These are phyloP conservation scores for Rhexocercosporidium sp. DNA, from an alignment of 2,329 filamentous ascomycete species.

Conservation along the genomic window DNA sequence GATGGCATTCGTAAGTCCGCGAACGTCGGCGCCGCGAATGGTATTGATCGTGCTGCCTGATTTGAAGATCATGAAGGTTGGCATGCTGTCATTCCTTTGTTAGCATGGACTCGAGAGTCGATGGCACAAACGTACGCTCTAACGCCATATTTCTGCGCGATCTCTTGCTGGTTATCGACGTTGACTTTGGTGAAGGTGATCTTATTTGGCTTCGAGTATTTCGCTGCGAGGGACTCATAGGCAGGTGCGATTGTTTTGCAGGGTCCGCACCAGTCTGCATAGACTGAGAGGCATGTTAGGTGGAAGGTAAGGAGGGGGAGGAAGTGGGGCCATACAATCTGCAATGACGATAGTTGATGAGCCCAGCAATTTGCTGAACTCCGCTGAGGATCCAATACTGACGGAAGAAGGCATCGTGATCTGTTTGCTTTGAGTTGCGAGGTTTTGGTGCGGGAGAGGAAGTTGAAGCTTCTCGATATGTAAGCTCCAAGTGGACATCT, in stretches of 20 bases:
- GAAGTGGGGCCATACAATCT: slow-evolving; percentile 70
- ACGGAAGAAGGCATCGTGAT: slow-evolving; percentile 45
- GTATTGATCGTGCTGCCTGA: slow-evolving; percentile 74
- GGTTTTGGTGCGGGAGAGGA: not conserved
- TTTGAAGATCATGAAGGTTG: slow-evolving; percentile 92
- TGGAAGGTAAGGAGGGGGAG: slow-evolving; percentile 30
- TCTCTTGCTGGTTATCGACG: slow-evolving; percentile 79
- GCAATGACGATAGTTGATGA: slow-evolving; percentile 82
- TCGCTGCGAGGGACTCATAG: slow-evolving; percentile 81
- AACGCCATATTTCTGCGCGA: slow-evolving; percentile 79
- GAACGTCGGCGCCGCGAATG: slow-evolving; percentile 80
- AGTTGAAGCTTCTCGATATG: slow-evolving; percentile 2
- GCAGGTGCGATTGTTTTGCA: slow-evolving; percentile 91
- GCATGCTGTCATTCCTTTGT: slow-evolving; percentile 61
- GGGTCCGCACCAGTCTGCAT: slow-evolving; percentile 93
- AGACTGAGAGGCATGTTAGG: slow-evolving; percentile 63
- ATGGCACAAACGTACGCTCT: slow-evolving; percentile 61
- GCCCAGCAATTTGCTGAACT: slow-evolving; percentile 75
- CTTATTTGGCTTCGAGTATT: slow-evolving; percentile 79
- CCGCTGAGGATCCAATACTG: slow-evolving; percentile 66
- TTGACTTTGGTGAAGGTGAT: slow-evolving; percentile 94
- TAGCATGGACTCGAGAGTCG: slow-evolving; percentile 11
- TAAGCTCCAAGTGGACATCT: slow-evolving; percentile 18
- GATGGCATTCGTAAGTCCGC: slow-evolving; percentile 76
- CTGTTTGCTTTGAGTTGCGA: not conserved